Base-by-base conservation (phyloP, 129 eudicot genomes). In the Sambucus nigra region DNA sequence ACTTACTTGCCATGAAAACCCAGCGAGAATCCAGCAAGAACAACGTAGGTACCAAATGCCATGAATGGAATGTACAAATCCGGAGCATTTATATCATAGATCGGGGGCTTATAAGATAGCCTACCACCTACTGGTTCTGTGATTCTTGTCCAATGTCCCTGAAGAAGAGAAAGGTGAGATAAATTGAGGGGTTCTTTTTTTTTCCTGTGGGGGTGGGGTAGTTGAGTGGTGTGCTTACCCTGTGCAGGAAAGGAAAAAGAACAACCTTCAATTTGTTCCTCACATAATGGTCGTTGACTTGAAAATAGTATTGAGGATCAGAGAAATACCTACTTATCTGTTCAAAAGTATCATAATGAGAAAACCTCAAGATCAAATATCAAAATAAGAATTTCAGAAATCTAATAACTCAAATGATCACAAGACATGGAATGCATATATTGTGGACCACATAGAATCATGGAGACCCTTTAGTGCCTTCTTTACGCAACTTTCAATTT, bases 101-200 rank as follows among this genome's bases (percentile, higher is more conserved):
- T 46, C 5, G 75, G 75, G 21, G 75, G 75, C 38, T 69, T 69
- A 23, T 69, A 69, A n/a, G 75, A 69, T 1, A 69, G 63, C 52
- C 67, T 69, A 16, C 75, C 75, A 1, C 69, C 75, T 15, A 69
- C 67, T 23, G 75, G 75, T 55, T 69, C 75, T 15, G 57, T 69
- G 38, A 69, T 69, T 32, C 75, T 69, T 32, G 75, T 69, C 75
- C 75, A 69, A 14, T 61, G 75, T 7, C 75, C 75, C 75, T 69
- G 29, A 21, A 32, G 13, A 2, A 42, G 31, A 22, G 35, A 17
- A 4, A 17, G 14, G 13, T 16, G 23, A 19, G 46, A 9, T 2
- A 56, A 66, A n/a, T 7, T 31, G 0, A 10, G n/a, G n/a, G n/a
- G n/a, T n/a, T n/a, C n/a, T n/a, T n/a, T n/a, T n/a, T n/a, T n/a